Evolutionary conservation across 495 filamentous ascomycete species (phyloP).

Genomic region (Aspergillus egyptiacus): DNA sequence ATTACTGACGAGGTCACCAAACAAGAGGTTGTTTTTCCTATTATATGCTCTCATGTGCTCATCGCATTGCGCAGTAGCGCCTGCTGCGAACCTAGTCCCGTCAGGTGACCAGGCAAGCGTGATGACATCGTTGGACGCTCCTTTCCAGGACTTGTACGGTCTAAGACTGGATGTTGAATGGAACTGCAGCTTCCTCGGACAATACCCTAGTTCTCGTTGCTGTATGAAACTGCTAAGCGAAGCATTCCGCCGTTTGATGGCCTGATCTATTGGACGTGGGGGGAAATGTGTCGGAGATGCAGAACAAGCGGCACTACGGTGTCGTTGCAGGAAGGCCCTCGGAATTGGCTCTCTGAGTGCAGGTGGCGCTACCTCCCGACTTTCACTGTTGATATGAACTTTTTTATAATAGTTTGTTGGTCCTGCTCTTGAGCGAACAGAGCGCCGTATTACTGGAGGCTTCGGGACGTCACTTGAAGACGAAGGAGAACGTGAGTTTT

Average conservation of each 20-base stretch:
- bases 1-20: slow-evolving; percentile 56
- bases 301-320: not conserved
- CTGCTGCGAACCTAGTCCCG: slow-evolving; percentile 47
- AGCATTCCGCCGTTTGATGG: not conserved
- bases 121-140: slow-evolving; percentile 47
- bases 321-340: not conserved
- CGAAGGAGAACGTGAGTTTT: too few species aligned
- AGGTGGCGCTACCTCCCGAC: slow-evolving; percentile 4
- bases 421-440: slow-evolving; percentile 17
- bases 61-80: slow-evolving; percentile 70
- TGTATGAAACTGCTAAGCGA: slow-evolving; percentile 18
- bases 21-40: slow-evolving; percentile 64
- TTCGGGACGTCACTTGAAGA: not conserved
- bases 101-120: slow-evolving; percentile 45
- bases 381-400: slow-evolving; percentile 2
- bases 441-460: slow-evolving; percentile 17
- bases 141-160: slow-evolving; percentile 42
- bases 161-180: slow-evolving; percentile 21
- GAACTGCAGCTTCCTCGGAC: slow-evolving; percentile 16
- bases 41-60: slow-evolving; percentile 79
- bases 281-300: not conserved
- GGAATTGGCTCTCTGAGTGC: not conserved
- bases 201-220: slow-evolving; percentile 23
- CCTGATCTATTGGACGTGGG: not conserved
- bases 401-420: slow-evolving; percentile 26